Evolutionary conservation across 768 basidiomycete genomes (phyloP).

Genomic region (Paxillus ammoniavirescens): DNA sequence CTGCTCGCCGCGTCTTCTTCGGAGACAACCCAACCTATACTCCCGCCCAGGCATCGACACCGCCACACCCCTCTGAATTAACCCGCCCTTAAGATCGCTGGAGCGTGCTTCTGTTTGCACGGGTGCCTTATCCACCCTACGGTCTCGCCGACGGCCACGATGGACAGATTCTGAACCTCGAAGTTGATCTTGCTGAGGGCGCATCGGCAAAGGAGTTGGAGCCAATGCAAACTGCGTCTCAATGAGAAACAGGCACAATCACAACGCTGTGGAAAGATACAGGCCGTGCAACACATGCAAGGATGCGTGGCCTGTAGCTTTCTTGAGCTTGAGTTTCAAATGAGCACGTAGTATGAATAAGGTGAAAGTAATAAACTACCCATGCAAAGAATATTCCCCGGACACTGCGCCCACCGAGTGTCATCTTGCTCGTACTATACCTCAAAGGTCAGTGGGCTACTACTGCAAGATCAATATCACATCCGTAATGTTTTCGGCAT

Average conservation of each 20-base stretch:
- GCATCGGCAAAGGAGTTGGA: slow-evolving; percentile 98
- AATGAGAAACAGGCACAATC: slow-evolving; percentile 68
- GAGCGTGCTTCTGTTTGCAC: slow-evolving; percentile 92
- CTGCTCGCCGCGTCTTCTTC: slow-evolving; percentile 94
- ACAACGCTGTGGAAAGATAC: no score
- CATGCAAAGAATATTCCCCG: no score
- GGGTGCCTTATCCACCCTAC: slow-evolving; percentile 89
- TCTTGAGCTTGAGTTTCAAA: no score
- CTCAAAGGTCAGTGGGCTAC: no score
- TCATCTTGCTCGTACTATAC: no score
- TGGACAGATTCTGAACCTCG: slow-evolving; percentile 99
- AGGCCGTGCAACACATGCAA: no score
- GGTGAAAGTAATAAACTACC: no score
- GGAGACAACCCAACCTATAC: slow-evolving; percentile 95
- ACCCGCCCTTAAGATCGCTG: slow-evolving; percentile 90
- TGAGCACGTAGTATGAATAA: no score
- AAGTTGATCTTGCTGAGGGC: slow-evolving; percentile 97
- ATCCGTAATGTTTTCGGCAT: no score
- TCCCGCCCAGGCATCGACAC: slow-evolving; percentile 95
- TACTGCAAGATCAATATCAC: no score
- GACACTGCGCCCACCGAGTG: no score
- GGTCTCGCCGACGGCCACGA: slow-evolving; percentile 91
- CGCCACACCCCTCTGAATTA: slow-evolving; percentile 94
- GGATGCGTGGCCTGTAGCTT: no score
- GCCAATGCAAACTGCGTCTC: slow-evolving; percentile 96